Percentiles rank a stretch among this genome's conserved stretches.
phyloP scores from a whole-genome alignment of 192 early-diverging fungal species.

The Coemansia sp. region DNA sequence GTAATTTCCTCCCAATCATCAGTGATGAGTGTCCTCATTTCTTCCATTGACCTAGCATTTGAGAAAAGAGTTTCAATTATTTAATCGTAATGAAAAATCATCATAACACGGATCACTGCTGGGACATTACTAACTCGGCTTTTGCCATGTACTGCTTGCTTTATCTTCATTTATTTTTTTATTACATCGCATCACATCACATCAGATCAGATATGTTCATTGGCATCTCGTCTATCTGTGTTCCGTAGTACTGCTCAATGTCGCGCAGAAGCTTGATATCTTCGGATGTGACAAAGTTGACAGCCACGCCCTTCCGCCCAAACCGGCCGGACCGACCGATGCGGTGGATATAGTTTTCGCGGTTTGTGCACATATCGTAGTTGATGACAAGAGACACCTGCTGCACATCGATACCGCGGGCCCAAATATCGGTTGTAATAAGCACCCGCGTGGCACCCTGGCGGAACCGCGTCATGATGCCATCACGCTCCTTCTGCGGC shows the following conservation, averaged over 20 bases:
- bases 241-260: constrained; percentile 94
- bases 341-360: constrained; percentile 98
- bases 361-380: constrained; percentile 94
- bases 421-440: constrained; percentile 98
- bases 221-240: constrained; percentile 57
- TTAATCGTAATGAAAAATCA: too few species aligned
- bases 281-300: constrained; percentile 97
- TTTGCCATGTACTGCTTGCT: too few species aligned
- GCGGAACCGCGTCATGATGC: constrained; percentile 97
- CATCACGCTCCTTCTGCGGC: constrained; percentile 96
- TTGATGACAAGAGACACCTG: constrained; percentile 98
- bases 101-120: too few species aligned
- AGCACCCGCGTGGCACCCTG: constrained; percentile 91
- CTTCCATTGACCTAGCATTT: too few species aligned
- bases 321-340: constrained; percentile 98
- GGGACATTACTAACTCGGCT: too few species aligned
- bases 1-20: too few species aligned
- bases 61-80: too few species aligned
- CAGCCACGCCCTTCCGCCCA: constrained; percentile 98
- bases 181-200: background rate
- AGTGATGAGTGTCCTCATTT: too few species aligned
- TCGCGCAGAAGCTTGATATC: constrained; percentile 92
- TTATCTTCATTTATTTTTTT: too few species aligned
- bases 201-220: constrained; percentile 49
- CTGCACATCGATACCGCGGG: constrained; percentile 98